Base-by-base conservation (phyloP, 345 rosid genomes). In the Eucalyptus cloeziana region DNA sequence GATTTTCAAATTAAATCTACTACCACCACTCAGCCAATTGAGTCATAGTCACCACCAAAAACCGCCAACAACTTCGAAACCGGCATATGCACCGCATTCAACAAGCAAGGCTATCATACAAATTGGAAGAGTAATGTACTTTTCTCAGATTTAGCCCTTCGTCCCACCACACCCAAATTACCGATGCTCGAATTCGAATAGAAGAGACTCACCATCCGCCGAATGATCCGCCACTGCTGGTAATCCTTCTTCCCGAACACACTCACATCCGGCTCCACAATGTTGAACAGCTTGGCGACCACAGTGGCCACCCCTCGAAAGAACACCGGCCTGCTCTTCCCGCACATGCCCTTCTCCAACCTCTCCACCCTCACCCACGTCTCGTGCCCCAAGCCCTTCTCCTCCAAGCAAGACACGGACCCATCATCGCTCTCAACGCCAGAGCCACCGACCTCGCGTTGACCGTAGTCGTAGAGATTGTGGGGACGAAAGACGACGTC, bases 311-410 rank as follows among this genome's bases (percentile, higher is more conserved):
- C 98, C 45, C 99, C 99, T 94, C 98, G 90, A 17, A 97, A 96
- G 90, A 97, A 95, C 64, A 95, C 96, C 54, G 98, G 97, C 90
- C 99, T 95, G 86, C 96, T 96, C 91, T 93, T 95, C 92, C 99
- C 99, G 87, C 99, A 96, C 94, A 97, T 56, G 25, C 96, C 96
- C 89, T 94, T 97, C 90, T 97, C 99, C 93, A 97, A 90, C 87
- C 91, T 96, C 94, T 97, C 98, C 31, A 94, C 97, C 80, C 96
- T 96, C 67, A 97, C 91, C 99, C 99, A 98, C n/a, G 98, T 97
- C 91, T 96, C 98, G 85, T 97, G 98, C 85, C 95, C 96, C n/a
- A 89, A 62, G 10, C 94, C 93, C 88, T 88, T 90, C 19, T 94
- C 95, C 91, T 96, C 97, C 89, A 97, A 89, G 64, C 99, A 98